Base-by-base conservation (phyloP, 352 stramenopile species). In the Globisporangium sylvaticum region DNA sequence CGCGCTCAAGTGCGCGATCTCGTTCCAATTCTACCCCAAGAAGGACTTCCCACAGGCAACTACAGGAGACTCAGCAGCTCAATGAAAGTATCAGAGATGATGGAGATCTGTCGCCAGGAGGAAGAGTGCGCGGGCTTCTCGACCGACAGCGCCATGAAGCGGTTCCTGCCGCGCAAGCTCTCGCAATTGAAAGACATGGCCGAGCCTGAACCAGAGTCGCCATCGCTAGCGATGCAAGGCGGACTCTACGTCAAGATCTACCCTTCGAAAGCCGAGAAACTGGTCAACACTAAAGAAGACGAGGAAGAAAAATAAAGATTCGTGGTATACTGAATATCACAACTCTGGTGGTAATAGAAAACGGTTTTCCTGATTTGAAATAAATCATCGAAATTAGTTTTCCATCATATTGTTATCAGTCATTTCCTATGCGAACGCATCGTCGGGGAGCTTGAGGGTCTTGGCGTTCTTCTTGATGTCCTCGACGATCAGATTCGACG, bases 11-110 rank as follows among this genome's bases (percentile, higher is more conserved):
- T 82, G 78, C 25, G 84, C 83, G 0, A 83, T 90, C 39, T 78
- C 73, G 18, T 94, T 94, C 69, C 81, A 90, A 61, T 94, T 94
- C 69, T 92, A 92, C 62, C 64, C 72, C 2, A 78, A 75, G 27
- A 92, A 85, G 60, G 86, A 94, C 59, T 92, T 94, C 74, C 81
- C 3, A 70, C 77, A 12, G 87, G 84, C 2, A 94, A 92, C 48
- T 90, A 84, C 72, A 72, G 72, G 18, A 74, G 77, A 7, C 58
- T 92, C 22, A 31, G 53, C 22, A 71, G 60, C 50, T 29, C 24
- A 12, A 58, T 69, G 15, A 76, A 60, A 4, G n/a, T 89, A 3
- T 12, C 42, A 0, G 66, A 80, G 59, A 74, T 94, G 39, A 88
- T 88, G 76, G 75, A 90, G 18, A 65, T 81, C 15, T 84, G 81